A percentile compares a stretch with the other conserved stretches of the same genome.
Conservation (phyloP, 148 eudicot genomes). For the Rhododendron mucronatum region DNA sequence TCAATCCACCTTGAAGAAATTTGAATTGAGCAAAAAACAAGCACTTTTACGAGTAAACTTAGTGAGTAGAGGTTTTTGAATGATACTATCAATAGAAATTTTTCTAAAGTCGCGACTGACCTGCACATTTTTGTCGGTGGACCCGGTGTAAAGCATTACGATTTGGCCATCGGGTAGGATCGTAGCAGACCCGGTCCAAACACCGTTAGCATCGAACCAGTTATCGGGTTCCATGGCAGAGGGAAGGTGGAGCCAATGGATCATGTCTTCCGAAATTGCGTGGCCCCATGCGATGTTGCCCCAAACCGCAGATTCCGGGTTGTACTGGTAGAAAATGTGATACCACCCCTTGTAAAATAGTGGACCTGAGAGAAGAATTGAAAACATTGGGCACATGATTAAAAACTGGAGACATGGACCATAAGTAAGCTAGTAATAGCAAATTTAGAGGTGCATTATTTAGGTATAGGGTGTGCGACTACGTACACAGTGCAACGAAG, state of each 20-base stretch:
- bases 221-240: conserved; percentile 68
- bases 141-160: conserved; percentile 80
- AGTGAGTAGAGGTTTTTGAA: not conserved
- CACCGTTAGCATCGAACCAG: conserved; percentile 76
- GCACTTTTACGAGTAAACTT: too few relatives aligned
- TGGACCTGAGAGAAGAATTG: conserved; percentile 46
- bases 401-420: not conserved
- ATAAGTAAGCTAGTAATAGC: too few relatives aligned
- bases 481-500: too few relatives aligned
- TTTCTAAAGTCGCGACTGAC: not conserved
- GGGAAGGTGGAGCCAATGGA: conserved; percentile 81
- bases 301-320: conserved; percentile 84
- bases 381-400: not conserved
- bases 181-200: conserved; percentile 95
- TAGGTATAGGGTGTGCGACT: too few relatives aligned
- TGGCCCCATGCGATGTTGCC: conserved; percentile 98
- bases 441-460: too few relatives aligned
- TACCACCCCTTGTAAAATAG: conserved; percentile 75
- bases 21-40: too few relatives aligned
- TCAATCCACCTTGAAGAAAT: too few relatives aligned
- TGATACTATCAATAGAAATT: not conserved
- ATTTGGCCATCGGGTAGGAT: conserved; percentile 68
- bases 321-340: conserved; percentile 91
- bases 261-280: conserved; percentile 72
- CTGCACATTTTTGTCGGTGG: conserved; percentile 29